Evolutionary conservation across 805 yeast genomes (phyloP).

Genomic region (Starmerella sp.): DNA sequence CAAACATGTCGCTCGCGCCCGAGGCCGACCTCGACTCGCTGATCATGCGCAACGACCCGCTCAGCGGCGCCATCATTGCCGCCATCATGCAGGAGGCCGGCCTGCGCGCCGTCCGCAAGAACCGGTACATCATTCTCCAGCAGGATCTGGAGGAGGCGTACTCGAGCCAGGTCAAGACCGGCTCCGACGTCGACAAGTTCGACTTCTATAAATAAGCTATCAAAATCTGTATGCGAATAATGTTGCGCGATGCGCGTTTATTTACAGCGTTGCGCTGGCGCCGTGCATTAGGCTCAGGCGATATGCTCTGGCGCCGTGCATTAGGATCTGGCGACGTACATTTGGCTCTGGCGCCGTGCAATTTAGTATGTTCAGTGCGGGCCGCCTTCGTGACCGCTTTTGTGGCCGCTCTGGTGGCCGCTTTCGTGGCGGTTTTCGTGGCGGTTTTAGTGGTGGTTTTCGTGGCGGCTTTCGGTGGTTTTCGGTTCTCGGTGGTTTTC

Average conservation of each 20-base stretch:
- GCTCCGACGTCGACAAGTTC: constrained; percentile 90
- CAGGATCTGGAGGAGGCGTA: constrained; percentile 96
- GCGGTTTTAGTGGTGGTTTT: too few relatives aligned
- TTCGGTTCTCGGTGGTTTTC: too few relatives aligned
- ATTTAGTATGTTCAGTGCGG: too few relatives aligned
- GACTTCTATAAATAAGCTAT: constrained; percentile 73
- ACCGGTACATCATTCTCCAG: constrained; percentile 92
- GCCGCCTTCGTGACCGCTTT: too few relatives aligned
- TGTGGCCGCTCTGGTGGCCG: too few relatives aligned
- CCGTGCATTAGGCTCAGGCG: too few relatives aligned
- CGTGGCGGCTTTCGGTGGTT: neutral
- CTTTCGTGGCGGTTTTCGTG: neutral
- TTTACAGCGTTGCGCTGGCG: too few relatives aligned
- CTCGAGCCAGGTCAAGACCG: constrained; percentile 90
- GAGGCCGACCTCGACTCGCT: constrained; percentile 93
- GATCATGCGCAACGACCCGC: constrained; percentile 89
- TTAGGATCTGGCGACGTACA: too few relatives aligned
- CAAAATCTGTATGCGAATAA: too few relatives aligned
- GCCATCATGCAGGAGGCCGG: constrained; percentile 99
- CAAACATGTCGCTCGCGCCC: constrained; percentile 96
- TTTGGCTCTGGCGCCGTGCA: too few relatives aligned
- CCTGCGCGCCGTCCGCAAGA: constrained; percentile 93
- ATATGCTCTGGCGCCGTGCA: too few relatives aligned
- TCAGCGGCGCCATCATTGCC: constrained; percentile 92
- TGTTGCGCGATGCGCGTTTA: too few relatives aligned